Evolutionary conservation across 2,329 filamentous ascomycete species (phyloP).

Genomic region (Fusarium heterosporum): DNA sequence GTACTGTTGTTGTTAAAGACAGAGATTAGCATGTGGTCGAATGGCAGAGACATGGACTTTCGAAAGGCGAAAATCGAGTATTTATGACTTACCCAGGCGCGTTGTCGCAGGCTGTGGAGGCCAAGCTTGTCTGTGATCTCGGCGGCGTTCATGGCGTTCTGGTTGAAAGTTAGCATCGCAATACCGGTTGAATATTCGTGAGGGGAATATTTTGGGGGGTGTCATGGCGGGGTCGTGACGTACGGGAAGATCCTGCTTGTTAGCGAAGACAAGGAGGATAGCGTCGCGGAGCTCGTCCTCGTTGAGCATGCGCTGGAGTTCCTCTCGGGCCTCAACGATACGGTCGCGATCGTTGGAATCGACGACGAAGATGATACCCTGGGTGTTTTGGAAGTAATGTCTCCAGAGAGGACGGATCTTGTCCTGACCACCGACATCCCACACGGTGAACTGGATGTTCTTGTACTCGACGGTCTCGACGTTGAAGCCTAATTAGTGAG

Average conservation of each 20-base stretch:
- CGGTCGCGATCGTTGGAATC: constrained; percentile 99
- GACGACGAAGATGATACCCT: constrained; percentile 99
- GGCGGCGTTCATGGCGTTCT: constrained; percentile 99
- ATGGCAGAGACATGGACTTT: background rate
- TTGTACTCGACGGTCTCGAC: constrained; percentile 99
- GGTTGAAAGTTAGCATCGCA: constrained; percentile 40
- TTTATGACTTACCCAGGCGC: constrained; percentile 88
- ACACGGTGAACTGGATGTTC: constrained; percentile 99
- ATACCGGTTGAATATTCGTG: constrained; percentile 11
- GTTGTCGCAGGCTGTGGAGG: constrained; percentile 98
- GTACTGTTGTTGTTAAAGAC: constrained; percentile 70
- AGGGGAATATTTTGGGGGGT: constrained; percentile 14
- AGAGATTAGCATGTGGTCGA: constrained; percentile 39
- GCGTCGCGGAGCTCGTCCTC: constrained; percentile 99
- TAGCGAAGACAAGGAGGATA: constrained; percentile 96
- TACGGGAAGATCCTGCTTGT: constrained; percentile 99
- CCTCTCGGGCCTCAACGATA: constrained; percentile 95
- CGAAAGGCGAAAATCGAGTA: constrained; percentile 9
- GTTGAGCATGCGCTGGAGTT: constrained; percentile 98
- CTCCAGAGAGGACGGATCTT: constrained; percentile 99
- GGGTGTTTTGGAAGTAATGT: constrained; percentile 99
- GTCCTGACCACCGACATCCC: constrained; percentile 99
- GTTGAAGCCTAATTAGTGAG: constrained; percentile 82
- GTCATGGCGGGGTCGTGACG: constrained; percentile 56
- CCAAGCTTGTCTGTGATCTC: constrained; percentile 99